Evolutionary conservation across 2,329 filamentous ascomycete species (phyloP).

Genomic region (Paradendryphiella salina): DNA sequence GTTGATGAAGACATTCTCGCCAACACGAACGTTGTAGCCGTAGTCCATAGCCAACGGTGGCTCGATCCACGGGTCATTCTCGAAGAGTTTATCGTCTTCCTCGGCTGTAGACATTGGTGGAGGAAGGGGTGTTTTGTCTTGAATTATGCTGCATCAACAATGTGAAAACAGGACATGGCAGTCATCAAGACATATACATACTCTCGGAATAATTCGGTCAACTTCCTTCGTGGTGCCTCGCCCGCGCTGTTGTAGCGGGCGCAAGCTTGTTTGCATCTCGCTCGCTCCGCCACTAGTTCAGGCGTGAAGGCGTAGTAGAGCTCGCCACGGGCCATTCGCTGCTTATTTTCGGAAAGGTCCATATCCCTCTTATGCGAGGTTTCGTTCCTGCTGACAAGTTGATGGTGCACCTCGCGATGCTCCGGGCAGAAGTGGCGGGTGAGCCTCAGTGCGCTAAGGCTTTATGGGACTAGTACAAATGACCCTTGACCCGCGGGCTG

Average conservation of each 20-base stretch:
- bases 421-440: not conserved
- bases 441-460: not conserved
- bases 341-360: conserved; percentile 44
- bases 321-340: conserved; percentile 66
- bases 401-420: not conserved
- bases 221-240: conserved; percentile 62
- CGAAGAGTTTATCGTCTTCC: conserved; percentile 67
- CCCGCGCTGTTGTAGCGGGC: conserved; percentile 66
- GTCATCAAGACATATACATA: conserved; percentile 52
- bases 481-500: conserved; percentile 1
- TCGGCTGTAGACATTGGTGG: conserved; percentile 59
- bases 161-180: conserved; percentile 13
- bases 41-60: conserved; percentile 74
- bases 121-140: conserved; percentile 66
- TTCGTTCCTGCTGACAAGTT: not conserved
- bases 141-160: conserved; percentile 58
- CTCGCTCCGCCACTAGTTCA: conserved; percentile 65
- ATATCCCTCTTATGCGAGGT: conserved; percentile 13
- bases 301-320: conserved; percentile 75
- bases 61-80: conserved; percentile 69
- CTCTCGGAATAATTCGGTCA: conserved; percentile 72
- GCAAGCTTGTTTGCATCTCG: conserved; percentile 65
- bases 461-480: not conserved
- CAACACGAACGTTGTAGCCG: conserved; percentile 73
- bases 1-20: conserved; percentile 74